Percentiles rank a stretch among this genome's conserved stretches.
Conservation (phyloP, 306 rosid species). For the Dryas drummondii region DNA sequence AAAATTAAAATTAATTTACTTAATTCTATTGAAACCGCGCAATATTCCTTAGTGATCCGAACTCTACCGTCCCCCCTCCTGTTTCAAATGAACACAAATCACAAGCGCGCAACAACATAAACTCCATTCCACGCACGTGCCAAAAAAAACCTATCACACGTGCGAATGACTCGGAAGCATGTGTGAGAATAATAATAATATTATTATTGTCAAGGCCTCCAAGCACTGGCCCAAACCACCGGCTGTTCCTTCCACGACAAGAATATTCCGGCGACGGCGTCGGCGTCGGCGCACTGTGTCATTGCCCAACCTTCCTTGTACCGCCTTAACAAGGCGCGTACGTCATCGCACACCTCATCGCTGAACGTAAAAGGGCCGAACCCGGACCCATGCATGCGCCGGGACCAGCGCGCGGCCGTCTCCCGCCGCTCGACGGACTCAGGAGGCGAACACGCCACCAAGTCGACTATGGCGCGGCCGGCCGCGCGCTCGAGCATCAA, state of each 20-base stretch:
- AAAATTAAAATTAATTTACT: constrained; percentile 35
- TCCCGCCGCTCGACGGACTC: constrained; percentile 78
- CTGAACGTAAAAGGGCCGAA: constrained; percentile 59
- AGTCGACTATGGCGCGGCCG: constrained; percentile 76
- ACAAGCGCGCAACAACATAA: constrained; percentile 1
- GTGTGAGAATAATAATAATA: not conserved
- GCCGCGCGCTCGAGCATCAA: constrained; percentile 75
- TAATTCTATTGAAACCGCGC: constrained; percentile 53
- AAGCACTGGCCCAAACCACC: constrained; percentile 98
- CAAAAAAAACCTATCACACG: constrained; percentile 47
- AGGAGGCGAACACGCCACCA: constrained; percentile 55
- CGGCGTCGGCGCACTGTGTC: constrained; percentile 50
- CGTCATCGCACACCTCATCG: constrained; percentile 90
- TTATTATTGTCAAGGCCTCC: constrained; percentile 54
- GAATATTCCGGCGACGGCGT: constrained; percentile 70
- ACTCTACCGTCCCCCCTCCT: constrained; percentile 21
- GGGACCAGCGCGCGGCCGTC: constrained; percentile 64
- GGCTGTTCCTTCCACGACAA: constrained; percentile 81
- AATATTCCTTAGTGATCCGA: constrained; percentile 13
- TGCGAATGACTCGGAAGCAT: constrained; percentile 26
- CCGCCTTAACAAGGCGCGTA: constrained; percentile 76
- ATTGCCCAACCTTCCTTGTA: constrained; percentile 91
- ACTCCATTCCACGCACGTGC: constrained; percentile 44
- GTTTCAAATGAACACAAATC: constrained; percentile 16
- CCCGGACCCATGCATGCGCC: constrained; percentile 66